Evolutionary conservation across 257 asterid genomes (phyloP), one percentile per base, ranked within the genome.

Genomic region (Nemophila menziesii): DNA sequence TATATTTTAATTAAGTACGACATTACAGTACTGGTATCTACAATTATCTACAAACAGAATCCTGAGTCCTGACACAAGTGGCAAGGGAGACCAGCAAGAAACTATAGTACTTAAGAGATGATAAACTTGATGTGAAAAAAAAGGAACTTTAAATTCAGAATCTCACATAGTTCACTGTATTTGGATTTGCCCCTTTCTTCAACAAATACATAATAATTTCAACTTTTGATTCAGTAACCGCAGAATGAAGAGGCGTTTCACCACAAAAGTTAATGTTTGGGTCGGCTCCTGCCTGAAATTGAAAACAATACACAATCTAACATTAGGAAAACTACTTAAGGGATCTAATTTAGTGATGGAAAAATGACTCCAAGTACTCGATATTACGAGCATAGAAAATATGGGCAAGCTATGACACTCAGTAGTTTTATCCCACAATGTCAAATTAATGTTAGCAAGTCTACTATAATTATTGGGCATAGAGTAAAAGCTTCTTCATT

Each of bases 211-310:
- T 33, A 7, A 57, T 20, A 18, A 42, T 27, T 43, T 43, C 44
- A 0, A 11, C 34, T 19, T 42, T 39, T 10, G 4, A 33, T 27
- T 42, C 29, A 1, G 19, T 11, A 8, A 45, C 57, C 10, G 57
- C 29, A 17, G 2, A 16, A 19, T 3, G 26, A 14, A 49, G 39
- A 5, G 64, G 57, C 12, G 22, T 33, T 24, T 29, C 11, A 12
- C 64, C 50, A 21, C 16, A 1, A 5, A 55, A 43, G 16, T 39
- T 13, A 22, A 6, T 11, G 22, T 57, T 43, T 21, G 56, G 64
- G 14, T 57, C 41, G 12, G 64, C 57, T 49, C 57, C 57, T 29
- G 33, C 57, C 57, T 57, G 39, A 48, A 49, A 3, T 11, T 12
- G 43, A 27, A 17, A 21, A 44, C 7, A 18, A n/a, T n/a, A n/a